A percentile compares a stretch with the other conserved stretches of the same genome.
Evolutionary conservation across 2,329 filamentous ascomycete genomes (phyloP).

Genomic region (Penicillium sclerotiorum): DNA sequence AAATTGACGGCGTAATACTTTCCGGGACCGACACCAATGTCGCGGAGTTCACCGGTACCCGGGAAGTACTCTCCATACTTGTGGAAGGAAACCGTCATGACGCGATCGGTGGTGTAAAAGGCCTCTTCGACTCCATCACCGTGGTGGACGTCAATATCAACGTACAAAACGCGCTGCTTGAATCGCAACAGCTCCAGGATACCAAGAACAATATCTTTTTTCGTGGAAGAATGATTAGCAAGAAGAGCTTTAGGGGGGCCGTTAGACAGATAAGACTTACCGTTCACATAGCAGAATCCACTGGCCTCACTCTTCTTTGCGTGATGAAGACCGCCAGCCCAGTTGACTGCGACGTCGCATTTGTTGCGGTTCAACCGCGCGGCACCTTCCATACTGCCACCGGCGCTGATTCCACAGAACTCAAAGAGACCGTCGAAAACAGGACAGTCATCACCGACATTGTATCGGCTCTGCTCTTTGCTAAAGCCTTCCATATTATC

Average conservation of each 20-base stretch:
- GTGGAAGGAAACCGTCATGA: conserved; percentile 73
- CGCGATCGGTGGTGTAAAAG: conserved; percentile 71
- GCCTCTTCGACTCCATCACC: conserved; percentile 72
- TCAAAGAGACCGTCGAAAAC: conserved; percentile 72
- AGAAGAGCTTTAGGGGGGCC: neutral
- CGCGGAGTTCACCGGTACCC: conserved; percentile 68
- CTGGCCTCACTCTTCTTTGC: conserved; percentile 93
- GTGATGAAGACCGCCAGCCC: conserved; percentile 95
- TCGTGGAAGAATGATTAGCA: conserved; percentile 22
- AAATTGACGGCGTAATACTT: conserved; percentile 72
- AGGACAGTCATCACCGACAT: conserved; percentile 66
- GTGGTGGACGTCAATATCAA: conserved; percentile 69
- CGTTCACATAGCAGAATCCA: conserved; percentile 98
- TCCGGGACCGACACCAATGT: conserved; percentile 68
- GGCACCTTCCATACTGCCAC: conserved; percentile 71
- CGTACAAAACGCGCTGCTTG: conserved; percentile 66
- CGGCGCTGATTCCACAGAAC: conserved; percentile 70
- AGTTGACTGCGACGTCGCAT: conserved; percentile 72
- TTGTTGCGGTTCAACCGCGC: conserved; percentile 69
- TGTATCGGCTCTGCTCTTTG: conserved; percentile 83
- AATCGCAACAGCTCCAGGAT: conserved; percentile 67
- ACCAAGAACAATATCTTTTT: conserved; percentile 64
- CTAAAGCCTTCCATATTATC: conserved; percentile 97
- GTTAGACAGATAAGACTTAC: conserved; percentile 25
- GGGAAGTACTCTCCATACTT: conserved; percentile 75